Evolutionary conservation across 768 basidiomycete genomes (phyloP), one percentile per base, ranked within the genome.

Genomic region (Trametes cingulata): DNA sequence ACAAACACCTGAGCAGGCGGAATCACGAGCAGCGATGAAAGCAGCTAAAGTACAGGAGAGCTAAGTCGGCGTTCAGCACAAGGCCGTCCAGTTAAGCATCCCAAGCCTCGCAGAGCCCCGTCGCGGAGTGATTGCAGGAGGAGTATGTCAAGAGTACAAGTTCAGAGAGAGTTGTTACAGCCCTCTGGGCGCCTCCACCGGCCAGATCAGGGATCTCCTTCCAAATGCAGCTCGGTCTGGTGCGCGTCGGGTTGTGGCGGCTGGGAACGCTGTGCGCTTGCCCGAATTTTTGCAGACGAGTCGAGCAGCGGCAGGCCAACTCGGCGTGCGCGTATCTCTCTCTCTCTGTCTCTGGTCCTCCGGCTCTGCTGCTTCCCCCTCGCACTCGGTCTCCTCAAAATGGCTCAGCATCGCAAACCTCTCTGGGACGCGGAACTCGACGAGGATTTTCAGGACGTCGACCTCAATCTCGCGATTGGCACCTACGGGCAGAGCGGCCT

Each of bases 341-440:
- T 13, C 6, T 6, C 37, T 22, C 20, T 35, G 14, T 29, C 41
- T 10, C 40, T 29, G 4, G 12, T 27, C 22, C 41, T n/a, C n/a
- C 53, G 20, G 12, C 35, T 20, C 46, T 40, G 27, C 47, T 20
- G 20, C 19, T 41, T 36, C 19, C 37, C 17, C 22, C 13, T 15
- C 29, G 1, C 24, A 27, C 46, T 24, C 19, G 13, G 24, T 20
- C 22, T n/a, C 47, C 27, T 37, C 45, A 43, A 40, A 19, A 61
- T 61, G 60, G 27, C 60, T 20, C 60, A 62, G 40, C 61, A 87
- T 74, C 82, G 89, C 33, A 82, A 83, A 56, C 78, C 86, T 29
- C 68, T 90, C 22, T 92, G 90, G 90, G 91, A 93, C 66, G 81
- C 83, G 6, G 91, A 93, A 68, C 79, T 91, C 60, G 91, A 93